These are phyloP conservation scores for Parasarocladium wereldwijsianum DNA, from an alignment of 2,329 filamentous ascomycete species.

Conservation along the genomic window DNA sequence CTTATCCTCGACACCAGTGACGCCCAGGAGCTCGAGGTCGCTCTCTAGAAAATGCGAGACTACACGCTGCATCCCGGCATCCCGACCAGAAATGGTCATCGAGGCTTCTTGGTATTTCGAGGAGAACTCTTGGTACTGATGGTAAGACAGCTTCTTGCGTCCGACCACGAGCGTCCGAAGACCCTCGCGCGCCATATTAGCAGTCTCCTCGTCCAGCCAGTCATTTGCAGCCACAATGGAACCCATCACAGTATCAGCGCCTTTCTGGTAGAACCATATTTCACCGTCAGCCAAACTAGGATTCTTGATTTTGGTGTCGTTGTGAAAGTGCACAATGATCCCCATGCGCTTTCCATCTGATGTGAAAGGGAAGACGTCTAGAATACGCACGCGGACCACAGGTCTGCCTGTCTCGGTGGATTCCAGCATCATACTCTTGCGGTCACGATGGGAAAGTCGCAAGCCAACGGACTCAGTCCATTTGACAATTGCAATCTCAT, in stretches of 20 bases:
- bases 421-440: slow-evolving; percentile 71
- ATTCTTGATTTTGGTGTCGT: slow-evolving; percentile 32
- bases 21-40: slow-evolving; percentile 84
- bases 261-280: slow-evolving; percentile 98
- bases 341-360: slow-evolving; percentile 98
- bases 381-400: slow-evolving; percentile 73
- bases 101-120: slow-evolving; percentile 64
- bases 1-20: slow-evolving; percentile 95
- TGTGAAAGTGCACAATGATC: slow-evolving; percentile 77
- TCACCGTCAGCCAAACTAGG: slow-evolving; percentile 48
- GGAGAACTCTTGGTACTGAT: slow-evolving; percentile 73
- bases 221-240: slow-evolving; percentile 90
- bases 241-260: slow-evolving; percentile 97
- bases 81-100: slow-evolving; percentile 64
- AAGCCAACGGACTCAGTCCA: slow-evolving; percentile 92
- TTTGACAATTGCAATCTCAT: slow-evolving; percentile 93
- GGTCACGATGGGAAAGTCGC: slow-evolving; percentile 70
- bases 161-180: slow-evolving; percentile 88
- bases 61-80: slow-evolving; percentile 66
- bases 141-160: slow-evolving; percentile 65
- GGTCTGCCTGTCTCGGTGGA: slow-evolving; percentile 57
- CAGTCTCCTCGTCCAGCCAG: slow-evolving; percentile 97
- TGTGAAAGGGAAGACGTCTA: slow-evolving; percentile 95
- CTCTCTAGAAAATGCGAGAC: slow-evolving; percentile 71
- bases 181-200: slow-evolving; percentile 98